Base-by-base conservation (phyloP, 106 monocot species). In the Amphibolis antarctica region DNA sequence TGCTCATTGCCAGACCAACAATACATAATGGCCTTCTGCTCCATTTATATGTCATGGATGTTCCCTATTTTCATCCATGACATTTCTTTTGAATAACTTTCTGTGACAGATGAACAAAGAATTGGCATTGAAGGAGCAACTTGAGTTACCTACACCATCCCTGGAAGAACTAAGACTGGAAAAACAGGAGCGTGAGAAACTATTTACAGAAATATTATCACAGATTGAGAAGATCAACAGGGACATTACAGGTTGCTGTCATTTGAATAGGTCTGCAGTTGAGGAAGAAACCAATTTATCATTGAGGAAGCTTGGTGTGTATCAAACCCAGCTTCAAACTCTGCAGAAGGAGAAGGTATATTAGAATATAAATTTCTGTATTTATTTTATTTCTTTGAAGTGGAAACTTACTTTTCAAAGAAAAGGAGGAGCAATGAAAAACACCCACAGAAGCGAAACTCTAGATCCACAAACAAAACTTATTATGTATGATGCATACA, bases 271-370 rank as follows among this genome's bases (percentile, higher is more conserved):
- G 27, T 20, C 65, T 29, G 10, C 21, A 11, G 70, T 11, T 43
- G 63, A 29, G 27, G 93, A 94, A 70, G 85, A 85, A 63, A 36
- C 77, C 51, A 89, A 94, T 71, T 74, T 94, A 29, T 94, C 93
- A 44, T 59, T 78, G 22, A 74, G 78, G 59, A 94, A 80, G 65
- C 74, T 94, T 14, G 76, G 76, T 9, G 85, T 86, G 42, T 89
- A 78, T 63, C 89, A 89, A 65, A 60, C 79, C 43, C 72, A 79
- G 65, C 83, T 89, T 60, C 71, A 63, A 22, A 46, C 75, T 4
- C 81, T 94, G 24, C 81, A 94, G 54, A 94, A 89, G 74, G 89
- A 89, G 54, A 89, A 89, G 93, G 93, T 94, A 50, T 15, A 18
- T 25, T 14, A 45, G 19, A 18, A 10, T 43, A 17, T 28, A 13